Evolutionary conservation across 2,329 filamentous ascomycete genomes (phyloP), one percentile per base, ranked within the genome.

Genomic region (Akanthomyces lecanii): DNA sequence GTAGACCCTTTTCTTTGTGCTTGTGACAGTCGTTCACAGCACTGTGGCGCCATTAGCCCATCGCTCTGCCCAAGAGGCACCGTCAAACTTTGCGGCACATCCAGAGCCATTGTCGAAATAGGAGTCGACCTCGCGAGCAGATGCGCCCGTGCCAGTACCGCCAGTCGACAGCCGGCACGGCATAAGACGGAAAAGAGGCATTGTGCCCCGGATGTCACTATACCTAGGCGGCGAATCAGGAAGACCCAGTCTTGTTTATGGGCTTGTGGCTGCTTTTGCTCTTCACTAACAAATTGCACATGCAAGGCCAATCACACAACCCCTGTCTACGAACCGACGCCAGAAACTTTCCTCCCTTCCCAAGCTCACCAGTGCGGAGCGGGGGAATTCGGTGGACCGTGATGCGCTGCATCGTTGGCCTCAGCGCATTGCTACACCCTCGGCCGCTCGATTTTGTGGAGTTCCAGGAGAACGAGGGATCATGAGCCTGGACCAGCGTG

Each of bases 261-360:
- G 33, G 33, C 52, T 40, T 36, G 42, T 36, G 33, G 3, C 33
- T 6, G 33, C 33, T 36, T 53, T 4, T 33, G 44, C 4, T 52
- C 36, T 52, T 51, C 18, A 52, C 45, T 28, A 42, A 60, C 33
- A 28, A 42, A 47, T 47, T 61, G 40, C 58, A 45, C 58, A 53
- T 61, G 58, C 57, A 61, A 54, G 47, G 40, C 14, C 58, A 53
- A 61, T 61, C 58, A 61, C 58, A 47, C 28, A 10, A 44, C 25
- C 44, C 54, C 45, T 58, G 44, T 38, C 58, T 6, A 2, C 12
- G 47, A 30, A n/a, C 54, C 21, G 23, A 42, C 16, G 50, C 21
- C 21, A 38, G 5, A 1, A 51, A 28, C 14, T 42, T n/a, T 21
- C 11, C 25, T 36, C 38, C 16, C 42, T 28, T 40, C 38, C 33